Evolutionary conservation across 2,329 filamentous ascomycete species (phyloP).

Genomic region (Monilinia vaccinii-corymbosi): DNA sequence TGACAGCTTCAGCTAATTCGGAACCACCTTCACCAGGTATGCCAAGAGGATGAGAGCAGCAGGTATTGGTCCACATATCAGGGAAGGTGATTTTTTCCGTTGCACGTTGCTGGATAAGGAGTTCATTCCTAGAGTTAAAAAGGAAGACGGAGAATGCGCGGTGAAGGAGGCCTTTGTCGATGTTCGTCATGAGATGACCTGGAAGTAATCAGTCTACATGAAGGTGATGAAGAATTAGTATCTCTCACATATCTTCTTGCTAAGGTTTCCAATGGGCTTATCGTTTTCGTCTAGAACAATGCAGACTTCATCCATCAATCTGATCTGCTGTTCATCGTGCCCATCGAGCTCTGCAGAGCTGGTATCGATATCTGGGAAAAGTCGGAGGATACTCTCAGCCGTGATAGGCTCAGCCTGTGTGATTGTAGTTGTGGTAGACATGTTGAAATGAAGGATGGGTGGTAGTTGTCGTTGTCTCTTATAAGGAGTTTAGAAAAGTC

Average conservation of each 20-base stretch:
- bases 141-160: constrained; percentile 97
- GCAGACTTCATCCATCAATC: constrained; percentile 97
- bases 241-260: constrained; percentile 89
- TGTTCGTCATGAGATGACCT: constrained; percentile 99
- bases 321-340: constrained; percentile 95
- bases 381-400: constrained; percentile 72
- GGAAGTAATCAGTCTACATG: constrained; percentile 18
- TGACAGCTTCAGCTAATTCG: constrained; percentile 68
- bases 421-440: constrained; percentile 34
- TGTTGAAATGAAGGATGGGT: not conserved
- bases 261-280: constrained; percentile 85
- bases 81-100: constrained; percentile 98
- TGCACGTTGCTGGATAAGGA: constrained; percentile 92
- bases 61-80: constrained; percentile 99
- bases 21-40: constrained; percentile 86
- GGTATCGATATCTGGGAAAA: constrained; percentile 78
- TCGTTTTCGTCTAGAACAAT: constrained; percentile 94
- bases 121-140: constrained; percentile 86
- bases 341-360: constrained; percentile 68
- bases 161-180: constrained; percentile 89
- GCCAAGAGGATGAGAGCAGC: constrained; percentile 92
- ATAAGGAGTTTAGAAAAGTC: not conserved
- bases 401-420: constrained; percentile 57
- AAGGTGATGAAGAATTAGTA: not conserved
- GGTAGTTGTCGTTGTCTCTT: not conserved